Evolutionary conservation across 2,329 filamentous ascomycete genomes (phyloP), one percentile per base, ranked within the genome.

Genomic region (Fusarium xylarioides): DNA sequence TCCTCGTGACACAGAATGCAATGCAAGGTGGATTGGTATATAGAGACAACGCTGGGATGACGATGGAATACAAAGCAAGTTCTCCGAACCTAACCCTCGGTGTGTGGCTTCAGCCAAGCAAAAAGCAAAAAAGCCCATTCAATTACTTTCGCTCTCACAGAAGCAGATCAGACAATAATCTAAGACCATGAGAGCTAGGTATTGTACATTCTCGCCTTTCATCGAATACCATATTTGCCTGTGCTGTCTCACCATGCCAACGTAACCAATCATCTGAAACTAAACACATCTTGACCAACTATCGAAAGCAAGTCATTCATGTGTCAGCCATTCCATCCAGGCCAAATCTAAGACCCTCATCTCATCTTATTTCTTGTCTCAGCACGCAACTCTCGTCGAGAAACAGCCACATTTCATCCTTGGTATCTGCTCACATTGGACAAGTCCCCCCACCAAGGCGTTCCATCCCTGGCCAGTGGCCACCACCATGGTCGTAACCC

Each of bases 41-140:
- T 14, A 38, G 44, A 58, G 26, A 70, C 55, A 61, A 70, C 50
- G 52, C 60, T 52, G 35, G 37, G 30, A 70, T 58, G 66, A 70
- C 50, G 52, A 60, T 52, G 35, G 37, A 16, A 68, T 58, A 55
- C 61, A 61, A 74, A 73, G 70, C 70, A 73, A 72, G 42, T 50
- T 69, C 50, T 18, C 42, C 23, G 46, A 23, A 40, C 35, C n/a
- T 23, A 42, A 37, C 30, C 38, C 32, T 54, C 35, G 32, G 50
- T 37, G 34, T 11, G 34, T 37, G 34, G 50, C 34, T 54, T 40
- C 26, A 37, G n/a, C 42, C 35, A 61, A 32, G 38, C 30, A 66
- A 66, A 64, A 65, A 65, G 61, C 61, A 64, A 64, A 26, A 26
- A 28, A 14, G 16, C 15, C 23, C 30, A 9, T 50, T 40, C n/a